Percentiles rank a stretch among this genome's conserved stretches.
These are phyloP conservation scores for Daldinia childiae DNA, from an alignment of 495 filamentous ascomycete genomes.

Conservation along the genomic window DNA sequence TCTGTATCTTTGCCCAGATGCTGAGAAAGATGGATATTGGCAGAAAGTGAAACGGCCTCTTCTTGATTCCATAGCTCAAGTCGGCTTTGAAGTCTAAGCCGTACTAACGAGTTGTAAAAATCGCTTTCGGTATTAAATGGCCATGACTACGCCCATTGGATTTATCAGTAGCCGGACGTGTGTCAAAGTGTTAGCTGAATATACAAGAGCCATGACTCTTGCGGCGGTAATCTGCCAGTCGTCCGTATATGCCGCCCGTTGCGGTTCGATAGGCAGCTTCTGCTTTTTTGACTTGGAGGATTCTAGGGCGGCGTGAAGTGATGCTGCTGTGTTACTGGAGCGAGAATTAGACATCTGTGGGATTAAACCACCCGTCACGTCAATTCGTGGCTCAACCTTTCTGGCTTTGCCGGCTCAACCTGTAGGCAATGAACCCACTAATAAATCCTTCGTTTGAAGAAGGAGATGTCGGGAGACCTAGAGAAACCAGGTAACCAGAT, in stretches of 20 bases:
- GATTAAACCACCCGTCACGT: conserved; percentile 71
- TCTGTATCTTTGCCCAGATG: conserved; percentile 92
- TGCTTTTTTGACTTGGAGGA: conserved; percentile 44
- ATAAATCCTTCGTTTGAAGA: conserved; percentile 78
- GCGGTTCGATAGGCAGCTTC: conserved; percentile 62
- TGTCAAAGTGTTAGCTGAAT: conserved; percentile 78
- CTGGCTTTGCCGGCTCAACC: conserved; percentile 76
- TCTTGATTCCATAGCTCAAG: conserved; percentile 83
- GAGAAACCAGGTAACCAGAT: conserved; percentile 91
- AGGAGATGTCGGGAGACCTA: conserved; percentile 73
- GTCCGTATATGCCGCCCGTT: conserved; percentile 74
- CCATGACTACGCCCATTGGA: conserved; percentile 54
- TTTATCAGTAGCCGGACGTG: conserved; percentile 45
- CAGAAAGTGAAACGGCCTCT: conserved; percentile 86
- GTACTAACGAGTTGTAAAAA: conserved; percentile 89
- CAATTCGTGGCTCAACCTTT: conserved; percentile 64
- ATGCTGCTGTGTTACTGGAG: conserved; percentile 69
- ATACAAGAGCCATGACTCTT: conserved; percentile 82
- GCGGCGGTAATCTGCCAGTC: conserved; percentile 94
- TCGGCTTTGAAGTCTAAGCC: conserved; percentile 86
- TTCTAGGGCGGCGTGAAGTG: conserved; percentile 80
- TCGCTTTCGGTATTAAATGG: conserved; percentile 79
- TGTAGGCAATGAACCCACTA: conserved; percentile 82
- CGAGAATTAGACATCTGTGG: conserved; percentile 73
- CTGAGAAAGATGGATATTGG: conserved; percentile 92